Evolutionary conservation across 352 stramenopile genomes (phyloP), one percentile per base, ranked within the genome.

Genomic region (Globisporangium takayamanum): DNA sequence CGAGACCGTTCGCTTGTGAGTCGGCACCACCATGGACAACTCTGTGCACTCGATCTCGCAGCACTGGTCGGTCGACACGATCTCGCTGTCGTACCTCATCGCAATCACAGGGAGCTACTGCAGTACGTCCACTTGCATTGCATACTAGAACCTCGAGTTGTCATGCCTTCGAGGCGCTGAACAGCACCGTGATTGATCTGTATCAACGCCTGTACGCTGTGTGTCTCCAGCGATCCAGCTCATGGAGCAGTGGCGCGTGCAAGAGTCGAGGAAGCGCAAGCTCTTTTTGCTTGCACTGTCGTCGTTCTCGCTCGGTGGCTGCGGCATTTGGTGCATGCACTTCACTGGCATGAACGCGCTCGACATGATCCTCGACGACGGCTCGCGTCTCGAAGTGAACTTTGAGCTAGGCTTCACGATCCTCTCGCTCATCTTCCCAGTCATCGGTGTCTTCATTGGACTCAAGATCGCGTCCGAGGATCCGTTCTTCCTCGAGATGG

Each of bases 301-400:
- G 3, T 63, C 75, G 0, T 20, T 84, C 26, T 62, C 70, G 1
- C 59, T 89, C n/a, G 77, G 79, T 26, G 80, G 77, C 3, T 83
- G 75, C 45, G 77, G 75, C 20, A 88, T 89, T 52, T 89, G 77
- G 80, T 69, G 61, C 65, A 88, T 82, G 76, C 80, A 89, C n/a
- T 88, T 89, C 56, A 82, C 78, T 5, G 80, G 80, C 26, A 89
- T 89, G 77, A 74, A 75, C 25, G 77, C 79, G 14, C 63, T 78
- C 8, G n/a, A 68, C 12, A 47, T 87, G 39, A 56, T 42, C 1
- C 60, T 73, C 36, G 59, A 67, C 3, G 69, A 88, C 47, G 68
- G 68, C 0, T 64, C 67, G 5, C 28, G 73, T 0, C 55, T 89
- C 14, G 26, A 52, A 0, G 67, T 87, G 10, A 57, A 86, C 48